Percentiles rank a stretch among this genome's conserved stretches.
phyloP scores from a whole-genome alignment of 2,329 filamentous ascomycete species.

The Ceratocystis alfenasii region DNA sequence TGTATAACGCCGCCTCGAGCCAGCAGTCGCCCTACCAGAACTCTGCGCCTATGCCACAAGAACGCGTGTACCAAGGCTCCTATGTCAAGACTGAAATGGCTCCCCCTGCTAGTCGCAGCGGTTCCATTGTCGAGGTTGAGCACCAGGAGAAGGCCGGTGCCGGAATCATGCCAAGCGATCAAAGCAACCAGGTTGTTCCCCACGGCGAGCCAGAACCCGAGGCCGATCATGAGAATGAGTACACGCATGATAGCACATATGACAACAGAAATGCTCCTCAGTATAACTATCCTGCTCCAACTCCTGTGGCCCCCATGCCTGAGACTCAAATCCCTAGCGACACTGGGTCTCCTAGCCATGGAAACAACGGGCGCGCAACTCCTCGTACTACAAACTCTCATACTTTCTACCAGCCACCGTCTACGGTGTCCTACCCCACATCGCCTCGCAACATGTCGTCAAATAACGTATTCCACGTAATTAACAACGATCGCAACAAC shows the following conservation, averaged over 20 bases:
- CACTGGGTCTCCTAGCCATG: constrained; percentile 57
- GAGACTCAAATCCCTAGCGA: constrained; percentile 75
- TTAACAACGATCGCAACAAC: constrained; percentile 62
- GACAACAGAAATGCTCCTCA: constrained; percentile 53
- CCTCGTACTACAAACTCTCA: constrained; percentile 64
- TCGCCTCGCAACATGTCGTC: constrained; percentile 62
- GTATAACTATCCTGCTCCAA: constrained; percentile 65
- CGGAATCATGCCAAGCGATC: constrained; percentile 44
- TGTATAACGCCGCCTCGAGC: constrained; percentile 61
- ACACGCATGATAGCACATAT: constrained; percentile 72
- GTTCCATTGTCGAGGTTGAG: constrained; percentile 19
- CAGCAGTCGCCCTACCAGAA: constrained; percentile 63
- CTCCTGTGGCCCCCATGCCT: constrained; percentile 52
- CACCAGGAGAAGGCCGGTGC: constrained; percentile 53
- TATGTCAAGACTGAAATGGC: constrained; percentile 86
- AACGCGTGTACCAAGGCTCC: constrained; percentile 52
- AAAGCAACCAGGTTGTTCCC: constrained; percentile 42
- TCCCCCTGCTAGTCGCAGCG: constrained; percentile 52
- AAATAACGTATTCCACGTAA: constrained; percentile 79
- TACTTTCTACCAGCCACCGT: constrained; percentile 55
- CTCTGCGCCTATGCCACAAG: constrained; percentile 46
- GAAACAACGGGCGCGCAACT: constrained; percentile 65
- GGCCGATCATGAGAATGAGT: constrained; percentile 70
- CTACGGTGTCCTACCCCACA: constrained; percentile 59
- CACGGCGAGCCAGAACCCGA: constrained; percentile 51